A percentile compares a stretch with the other conserved stretches of the same genome.
Evolutionary conservation across 441 rosid species (phyloP).

Genomic region (Arabidopsis lyrata): DNA sequence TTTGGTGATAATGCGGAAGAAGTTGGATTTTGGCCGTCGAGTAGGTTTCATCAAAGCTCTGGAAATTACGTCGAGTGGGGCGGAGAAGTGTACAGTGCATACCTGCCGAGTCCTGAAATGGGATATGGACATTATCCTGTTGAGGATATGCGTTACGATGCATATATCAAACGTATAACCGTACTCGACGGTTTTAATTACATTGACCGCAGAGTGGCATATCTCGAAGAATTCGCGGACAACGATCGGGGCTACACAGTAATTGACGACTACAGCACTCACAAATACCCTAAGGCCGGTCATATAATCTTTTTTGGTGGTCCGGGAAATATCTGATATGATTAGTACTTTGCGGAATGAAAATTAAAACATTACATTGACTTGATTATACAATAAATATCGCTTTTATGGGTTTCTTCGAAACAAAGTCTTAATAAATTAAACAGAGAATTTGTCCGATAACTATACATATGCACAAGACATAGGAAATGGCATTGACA

Average conservation of each 20-base stretch:
- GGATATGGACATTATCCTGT: constrained; percentile 12
- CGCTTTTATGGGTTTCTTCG: not conserved
- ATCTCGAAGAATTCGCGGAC: not conserved
- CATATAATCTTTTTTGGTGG: constrained; percentile 23
- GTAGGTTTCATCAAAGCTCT: not conserved
- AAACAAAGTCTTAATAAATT: too few species aligned
- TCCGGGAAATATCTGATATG: constrained; percentile 1
- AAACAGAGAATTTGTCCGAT: too few species aligned
- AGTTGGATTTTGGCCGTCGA: constrained; percentile 9
- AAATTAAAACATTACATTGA: not conserved
- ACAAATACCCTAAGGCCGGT: not conserved
- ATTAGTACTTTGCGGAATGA: not conserved
- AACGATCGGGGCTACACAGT: not conserved
- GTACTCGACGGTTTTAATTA: not conserved
- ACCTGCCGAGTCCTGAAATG: not conserved
- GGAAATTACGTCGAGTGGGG: constrained; percentile 23
- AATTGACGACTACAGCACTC: too few species aligned
- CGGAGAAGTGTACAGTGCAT: constrained; percentile 19
- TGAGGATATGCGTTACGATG: not conserved
- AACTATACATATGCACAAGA: too few species aligned
- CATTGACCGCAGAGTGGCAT: not conserved
- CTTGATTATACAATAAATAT: not conserved
- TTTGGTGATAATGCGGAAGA: not conserved
- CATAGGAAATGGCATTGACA: too few species aligned
- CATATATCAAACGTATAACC: not conserved